A percentile compares a stretch with the other conserved stretches of the same genome.
Conservation (phyloP, 441 rosid genomes). For the Adansonia rubrostipa region DNA sequence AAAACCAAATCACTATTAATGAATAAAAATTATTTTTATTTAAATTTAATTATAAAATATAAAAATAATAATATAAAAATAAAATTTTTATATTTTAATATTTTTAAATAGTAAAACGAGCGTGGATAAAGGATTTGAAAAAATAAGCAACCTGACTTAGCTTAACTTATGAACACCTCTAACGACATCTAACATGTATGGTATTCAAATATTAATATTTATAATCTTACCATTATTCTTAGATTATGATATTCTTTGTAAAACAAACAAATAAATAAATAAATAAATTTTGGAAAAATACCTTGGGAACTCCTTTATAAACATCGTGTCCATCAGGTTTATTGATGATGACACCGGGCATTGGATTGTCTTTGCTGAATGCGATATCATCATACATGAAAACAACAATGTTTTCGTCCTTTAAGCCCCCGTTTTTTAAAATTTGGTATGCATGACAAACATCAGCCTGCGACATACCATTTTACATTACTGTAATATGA, state of each 20-base stretch:
- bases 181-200: no score
- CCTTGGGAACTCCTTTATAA: constrained; percentile 92
- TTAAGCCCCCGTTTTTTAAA: constrained; percentile 76
- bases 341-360: constrained; percentile 82
- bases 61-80: background rate
- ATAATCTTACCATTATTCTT: no score
- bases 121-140: no score
- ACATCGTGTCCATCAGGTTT: constrained; percentile 84
- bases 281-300: background rate
- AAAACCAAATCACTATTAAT: no score
- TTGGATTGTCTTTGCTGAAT: constrained; percentile 65
- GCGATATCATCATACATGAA: constrained; percentile 98
- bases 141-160: no score
- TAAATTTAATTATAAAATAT: background rate
- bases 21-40: no score
- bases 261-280: no score
- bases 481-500: background rate
- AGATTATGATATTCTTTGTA: no score
- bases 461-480: constrained; percentile 60
- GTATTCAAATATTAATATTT: no score
- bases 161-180: no score
- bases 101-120: no score
- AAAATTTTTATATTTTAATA: background rate
- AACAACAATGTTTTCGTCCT: constrained; percentile 88
- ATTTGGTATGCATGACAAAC: constrained; percentile 94